Conservation (phyloP, 495 filamentous ascomycete genomes). For the Tricharina praecox region DNA sequence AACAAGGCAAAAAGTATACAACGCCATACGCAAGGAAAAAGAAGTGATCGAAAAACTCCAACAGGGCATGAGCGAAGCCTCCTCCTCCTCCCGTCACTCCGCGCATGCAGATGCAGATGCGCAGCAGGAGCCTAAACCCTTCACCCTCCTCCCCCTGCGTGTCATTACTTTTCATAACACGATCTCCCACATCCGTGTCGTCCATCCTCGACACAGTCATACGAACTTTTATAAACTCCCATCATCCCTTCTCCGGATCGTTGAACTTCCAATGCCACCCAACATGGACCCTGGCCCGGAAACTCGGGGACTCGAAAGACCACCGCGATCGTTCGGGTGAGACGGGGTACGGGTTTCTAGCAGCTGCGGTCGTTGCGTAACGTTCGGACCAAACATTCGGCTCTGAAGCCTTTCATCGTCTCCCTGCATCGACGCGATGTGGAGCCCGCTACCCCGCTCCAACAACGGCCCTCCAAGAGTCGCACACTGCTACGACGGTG, state of each 20-base stretch:
- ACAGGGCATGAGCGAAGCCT: neutral
- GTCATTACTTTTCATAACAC: neutral
- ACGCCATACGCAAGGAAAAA: neutral
- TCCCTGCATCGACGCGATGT: conserved; percentile 22
- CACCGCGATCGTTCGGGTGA: neutral
- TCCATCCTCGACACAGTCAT: neutral
- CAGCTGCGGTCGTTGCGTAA: neutral
- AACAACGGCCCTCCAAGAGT: conserved; percentile 80
- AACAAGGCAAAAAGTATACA: too few species aligned
- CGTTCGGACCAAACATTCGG: conserved; percentile 3
- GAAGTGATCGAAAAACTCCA: neutral
- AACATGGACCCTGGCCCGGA: neutral
- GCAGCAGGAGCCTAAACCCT: neutral
- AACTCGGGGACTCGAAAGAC: conserved; percentile 1
- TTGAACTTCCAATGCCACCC: too few species aligned
- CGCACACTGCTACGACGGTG: conserved; percentile 38
- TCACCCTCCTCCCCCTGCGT: too few species aligned
- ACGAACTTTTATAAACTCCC: neutral
- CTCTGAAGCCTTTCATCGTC: conserved; percentile 19
- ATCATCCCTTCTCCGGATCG: too few species aligned
- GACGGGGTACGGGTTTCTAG: conserved; percentile 1
- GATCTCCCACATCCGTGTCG: neutral
- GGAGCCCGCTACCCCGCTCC: conserved; percentile 33
- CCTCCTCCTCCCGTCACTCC: too few species aligned
- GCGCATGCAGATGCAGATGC: neutral